A percentile compares a stretch with the other conserved stretches of the same genome.
Evolutionary conservation across 1,284 basidiomycete species (phyloP).

Genomic region (Ganoderma sinense): DNA sequence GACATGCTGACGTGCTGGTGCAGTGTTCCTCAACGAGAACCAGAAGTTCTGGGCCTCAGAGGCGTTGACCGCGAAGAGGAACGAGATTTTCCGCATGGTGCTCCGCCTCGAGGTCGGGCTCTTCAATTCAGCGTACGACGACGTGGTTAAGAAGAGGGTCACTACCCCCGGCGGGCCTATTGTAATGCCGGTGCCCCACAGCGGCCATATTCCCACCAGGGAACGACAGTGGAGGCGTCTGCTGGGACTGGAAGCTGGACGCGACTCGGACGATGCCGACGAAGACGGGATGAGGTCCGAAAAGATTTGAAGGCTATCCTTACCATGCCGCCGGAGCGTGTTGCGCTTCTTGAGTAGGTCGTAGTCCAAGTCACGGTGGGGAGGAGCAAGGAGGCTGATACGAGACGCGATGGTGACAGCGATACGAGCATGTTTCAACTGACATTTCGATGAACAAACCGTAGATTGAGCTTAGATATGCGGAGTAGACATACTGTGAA

Average conservation of each 20-base stretch:
- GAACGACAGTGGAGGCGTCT: neutral
- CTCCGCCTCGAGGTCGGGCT: neutral
- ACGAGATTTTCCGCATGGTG: neutral
- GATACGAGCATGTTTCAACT: no score
- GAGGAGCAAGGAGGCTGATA: no score
- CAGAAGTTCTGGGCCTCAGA: neutral
- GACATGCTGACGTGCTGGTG: neutral
- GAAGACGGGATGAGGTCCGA: neutral
- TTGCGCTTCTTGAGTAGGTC: no score
- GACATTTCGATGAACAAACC: no score
- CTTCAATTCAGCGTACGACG: neutral
- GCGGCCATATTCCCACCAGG: neutral
- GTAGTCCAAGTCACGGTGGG: no score
- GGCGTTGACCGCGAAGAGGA: neutral
- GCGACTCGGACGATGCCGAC: neutral
- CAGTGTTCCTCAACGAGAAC: neutral
- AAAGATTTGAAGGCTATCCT: neutral
- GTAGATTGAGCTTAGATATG: no score
- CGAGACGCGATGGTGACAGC: no score
- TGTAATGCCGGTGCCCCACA: neutral
- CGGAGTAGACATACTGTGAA: no score
- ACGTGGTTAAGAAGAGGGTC: neutral
- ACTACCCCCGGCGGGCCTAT: no score
- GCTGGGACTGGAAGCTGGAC: neutral
- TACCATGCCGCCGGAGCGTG: no score